Evolutionary conservation across 2,329 filamentous ascomycete genomes (phyloP).

Genomic region (Thielaviopsis cerberus): DNA sequence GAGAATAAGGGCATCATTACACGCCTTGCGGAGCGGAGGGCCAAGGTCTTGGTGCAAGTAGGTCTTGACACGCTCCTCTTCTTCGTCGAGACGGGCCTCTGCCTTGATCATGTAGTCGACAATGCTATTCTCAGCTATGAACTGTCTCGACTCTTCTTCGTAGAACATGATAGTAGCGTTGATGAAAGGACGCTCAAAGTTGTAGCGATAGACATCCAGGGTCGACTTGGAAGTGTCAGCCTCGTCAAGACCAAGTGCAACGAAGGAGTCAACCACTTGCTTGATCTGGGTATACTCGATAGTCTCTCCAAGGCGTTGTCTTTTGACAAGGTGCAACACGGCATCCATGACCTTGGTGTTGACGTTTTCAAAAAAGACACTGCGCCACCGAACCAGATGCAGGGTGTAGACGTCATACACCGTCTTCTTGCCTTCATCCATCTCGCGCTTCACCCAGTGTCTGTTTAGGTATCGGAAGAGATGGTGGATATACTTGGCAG

Average conservation of each 20-base stretch:
- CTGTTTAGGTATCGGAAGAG: constrained; percentile 90
- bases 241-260: constrained; percentile 86
- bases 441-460: constrained; percentile 97
- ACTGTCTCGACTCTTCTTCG: constrained; percentile 76
- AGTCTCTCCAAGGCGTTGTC: constrained; percentile 90
- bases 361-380: constrained; percentile 71
- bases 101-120: constrained; percentile 99
- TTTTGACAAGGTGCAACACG: constrained; percentile 86
- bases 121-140: constrained; percentile 89
- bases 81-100: constrained; percentile 70
- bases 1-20: constrained; percentile 74
- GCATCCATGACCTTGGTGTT: constrained; percentile 84
- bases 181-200: constrained; percentile 87
- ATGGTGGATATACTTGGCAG: constrained; percentile 94
- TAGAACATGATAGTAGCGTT: constrained; percentile 73
- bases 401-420: constrained; percentile 97
- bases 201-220: constrained; percentile 78
- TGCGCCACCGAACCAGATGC: constrained; percentile 87
- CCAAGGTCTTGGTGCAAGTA: constrained; percentile 87
- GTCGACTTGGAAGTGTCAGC: constrained; percentile 84
- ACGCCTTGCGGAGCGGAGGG: constrained; percentile 63
- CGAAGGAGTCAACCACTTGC: constrained; percentile 87
- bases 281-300: constrained; percentile 97
- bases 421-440: constrained; percentile 96
- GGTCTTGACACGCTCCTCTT: constrained; percentile 80